Conservation (phyloP, 2,329 filamentous ascomycete genomes). For the Colletotrichum tropicale region DNA sequence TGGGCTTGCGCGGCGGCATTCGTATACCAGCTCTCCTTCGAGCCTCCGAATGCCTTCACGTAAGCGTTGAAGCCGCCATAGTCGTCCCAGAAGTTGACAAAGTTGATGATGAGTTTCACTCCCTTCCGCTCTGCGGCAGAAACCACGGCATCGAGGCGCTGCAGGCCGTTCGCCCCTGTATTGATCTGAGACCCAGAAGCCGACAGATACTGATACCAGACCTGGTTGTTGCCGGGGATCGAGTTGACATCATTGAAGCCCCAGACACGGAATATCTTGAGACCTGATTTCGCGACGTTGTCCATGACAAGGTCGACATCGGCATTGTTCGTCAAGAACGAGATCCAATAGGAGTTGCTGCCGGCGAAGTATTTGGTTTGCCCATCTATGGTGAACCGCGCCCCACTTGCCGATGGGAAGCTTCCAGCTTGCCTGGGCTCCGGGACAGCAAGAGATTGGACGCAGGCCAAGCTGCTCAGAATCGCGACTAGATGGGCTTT, state of each 20-base stretch:
- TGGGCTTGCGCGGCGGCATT: slow-evolving; percentile 55
- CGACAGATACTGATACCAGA: slow-evolving; percentile 55
- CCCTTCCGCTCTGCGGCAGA: slow-evolving; percentile 60
- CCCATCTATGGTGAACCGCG: slow-evolving; percentile 45
- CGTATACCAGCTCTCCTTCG: slow-evolving; percentile 61
- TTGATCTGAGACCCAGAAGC: slow-evolving; percentile 60
- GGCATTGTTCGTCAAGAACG: slow-evolving; percentile 52
- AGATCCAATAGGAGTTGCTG: slow-evolving; percentile 61
- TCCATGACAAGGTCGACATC: slow-evolving; percentile 57
- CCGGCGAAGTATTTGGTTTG: slow-evolving; percentile 54
- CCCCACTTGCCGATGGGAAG: slow-evolving; percentile 19
- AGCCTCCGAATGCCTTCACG: slow-evolving; percentile 59
- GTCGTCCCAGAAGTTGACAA: slow-evolving; percentile 71
- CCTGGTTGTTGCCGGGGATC: slow-evolving; percentile 27
- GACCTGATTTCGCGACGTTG: slow-evolving; percentile 51
- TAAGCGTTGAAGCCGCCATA: slow-evolving; percentile 71
- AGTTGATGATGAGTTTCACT: slow-evolving; percentile 68
- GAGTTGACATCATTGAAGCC: slow-evolving; percentile 63
- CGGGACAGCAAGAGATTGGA: not conserved
- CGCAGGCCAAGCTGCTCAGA: not conserved
- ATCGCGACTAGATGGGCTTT: not conserved
- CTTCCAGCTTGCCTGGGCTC: not conserved
- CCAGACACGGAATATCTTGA: slow-evolving; percentile 65
- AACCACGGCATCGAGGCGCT: slow-evolving; percentile 67
- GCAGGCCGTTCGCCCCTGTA: slow-evolving; percentile 64